Evolutionary conservation across 2,329 filamentous ascomycete species (phyloP), one percentile per base, ranked within the genome.

Genomic region (Massarina eburnea): DNA sequence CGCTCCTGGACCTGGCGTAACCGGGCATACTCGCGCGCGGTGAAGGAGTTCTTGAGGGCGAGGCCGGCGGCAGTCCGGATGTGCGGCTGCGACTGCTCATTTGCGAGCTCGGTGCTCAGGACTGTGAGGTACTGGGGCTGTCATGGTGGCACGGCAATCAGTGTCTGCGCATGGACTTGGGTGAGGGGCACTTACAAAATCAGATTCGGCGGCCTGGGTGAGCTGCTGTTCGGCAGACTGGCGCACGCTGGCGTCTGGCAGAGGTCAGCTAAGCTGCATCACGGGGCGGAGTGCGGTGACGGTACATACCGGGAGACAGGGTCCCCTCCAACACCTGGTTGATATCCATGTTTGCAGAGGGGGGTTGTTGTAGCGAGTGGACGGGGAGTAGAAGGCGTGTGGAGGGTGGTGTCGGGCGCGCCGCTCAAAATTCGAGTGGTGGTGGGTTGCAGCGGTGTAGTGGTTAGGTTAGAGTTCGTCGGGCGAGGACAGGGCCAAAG

Each of bases 301-400:
- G 53, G 44, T 38, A 45, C 87, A 73, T 79, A 97, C 94, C 92
- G 71, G 91, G 82, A 70, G 91, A 95, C 77, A 97, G 85, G 74
- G 94, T 97, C 80, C 91, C 92, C 76, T 90, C 85, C 80, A 99
- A 88, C 79, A 99, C 92, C 78, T 91, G 87, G 80, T 92, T 95
- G 80, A 97, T 95, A 79, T 97, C 90, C 88, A 95, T 91, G 79
- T 83, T 90, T 73, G 68, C 54, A 58, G 61, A 63, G 64, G 62
- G 62, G 47, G 51, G 52, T 43, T 41, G 47, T 26, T 12, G 12
- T 46, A 54, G 46, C 29, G 34, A 20, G 15, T 20, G 17, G 14
- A 20, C 17, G 34, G 19, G 34, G 19, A 20, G 51, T 48, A 56
- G 30, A 9, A 18, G n/a, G 15, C 2, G 26, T 17, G 22, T 22